Evolutionary conservation across 2,329 filamentous ascomycete genomes (phyloP).

Genomic region (Claviceps sorghi): DNA sequence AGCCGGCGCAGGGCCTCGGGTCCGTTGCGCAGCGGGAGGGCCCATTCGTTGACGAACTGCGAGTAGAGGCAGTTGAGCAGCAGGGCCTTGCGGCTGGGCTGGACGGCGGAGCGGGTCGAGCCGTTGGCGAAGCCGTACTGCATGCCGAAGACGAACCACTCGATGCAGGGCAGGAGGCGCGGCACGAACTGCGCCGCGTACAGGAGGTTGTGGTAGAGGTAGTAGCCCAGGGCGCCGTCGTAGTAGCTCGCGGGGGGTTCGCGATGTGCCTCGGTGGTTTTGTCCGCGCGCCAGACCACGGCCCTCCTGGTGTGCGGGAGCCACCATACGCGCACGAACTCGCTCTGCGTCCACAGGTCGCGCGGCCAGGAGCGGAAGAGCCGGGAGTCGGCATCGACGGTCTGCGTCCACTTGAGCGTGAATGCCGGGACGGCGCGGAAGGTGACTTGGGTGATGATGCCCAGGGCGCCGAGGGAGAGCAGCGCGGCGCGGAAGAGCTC

Average conservation of each 20-base stretch:
- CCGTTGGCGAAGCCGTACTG: constrained; percentile 80
- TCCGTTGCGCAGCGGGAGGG: constrained; percentile 69
- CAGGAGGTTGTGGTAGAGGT: constrained; percentile 83
- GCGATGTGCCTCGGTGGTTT: constrained; percentile 47
- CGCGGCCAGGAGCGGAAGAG: constrained; percentile 59
- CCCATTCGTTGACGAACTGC: constrained; percentile 99
- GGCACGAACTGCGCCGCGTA: constrained; percentile 67
- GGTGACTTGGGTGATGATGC: constrained; percentile 81
- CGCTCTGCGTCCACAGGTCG: constrained; percentile 65
- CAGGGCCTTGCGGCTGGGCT: constrained; percentile 65
- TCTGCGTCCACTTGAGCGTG: constrained; percentile 77
- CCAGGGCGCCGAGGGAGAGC: constrained; percentile 75
- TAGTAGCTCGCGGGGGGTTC: constrained; percentile 60
- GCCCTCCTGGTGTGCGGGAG: constrained; percentile 80
- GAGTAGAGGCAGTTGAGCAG: constrained; percentile 96
- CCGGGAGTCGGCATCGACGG: constrained; percentile 52
- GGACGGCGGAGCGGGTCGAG: constrained; percentile 55
- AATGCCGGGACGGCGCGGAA: constrained; percentile 68
- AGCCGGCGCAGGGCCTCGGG: constrained; percentile 76
- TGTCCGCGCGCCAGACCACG: constrained; percentile 79
- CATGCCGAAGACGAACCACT: constrained; percentile 96
- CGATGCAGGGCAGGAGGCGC: constrained; percentile 68
- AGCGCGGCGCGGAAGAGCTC: constrained; percentile 81
- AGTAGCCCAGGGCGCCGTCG: constrained; percentile 66
- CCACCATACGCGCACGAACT: constrained; percentile 97